Evolutionary conservation across 768 basidiomycete genomes (phyloP), one percentile per base, ranked within the genome.

Genomic region (Termitomyces bulborhizus): DNA sequence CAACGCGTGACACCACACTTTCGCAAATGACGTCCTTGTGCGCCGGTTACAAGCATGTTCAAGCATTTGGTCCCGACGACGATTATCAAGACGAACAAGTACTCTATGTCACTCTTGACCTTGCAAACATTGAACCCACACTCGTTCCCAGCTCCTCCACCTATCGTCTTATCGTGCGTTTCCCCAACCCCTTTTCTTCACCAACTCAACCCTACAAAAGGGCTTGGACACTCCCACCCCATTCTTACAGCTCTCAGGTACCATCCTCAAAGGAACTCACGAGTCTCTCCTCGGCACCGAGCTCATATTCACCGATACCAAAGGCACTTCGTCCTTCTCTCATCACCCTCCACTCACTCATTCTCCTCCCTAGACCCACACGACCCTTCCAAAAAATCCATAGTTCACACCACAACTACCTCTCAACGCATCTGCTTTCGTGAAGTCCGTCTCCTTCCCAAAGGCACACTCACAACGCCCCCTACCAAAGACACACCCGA

Each of bases 181-280:
- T 42, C 21, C 9, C 31, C 21, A 43, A 6, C 24, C 26, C 1
- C 4, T 16, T 26, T 9, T 45, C 18, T 27, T 45, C 6, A 34
- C 34, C 34, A 9, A 6, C 34, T 12, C 34, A 34, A 3, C 34
- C 0, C 34, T 4, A 21, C 34, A 0, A 12, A 60, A 88, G 90
- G 90, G 89, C 1, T 66, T 92, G 24, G 88, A 93, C 63, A 87
- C 87, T 0, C 81, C 87, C 0, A 85, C 82, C 0, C 90, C 90
- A 0, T 90, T 83, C 60, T 68, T 93, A 21, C 90, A 93, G 60
- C 74, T 92, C 0, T 84, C 85, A 4, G 88, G 89, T 2, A 85
- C 86, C 1, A 75, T 90, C 18, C 76, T 91, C 58, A 84, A 84
- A 66, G 90, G 90, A 0, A 71, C 75, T 37, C 83, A 90, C 57